Conservation (phyloP, 345 rosid genomes). For the Crucihimalaya himalaica region DNA sequence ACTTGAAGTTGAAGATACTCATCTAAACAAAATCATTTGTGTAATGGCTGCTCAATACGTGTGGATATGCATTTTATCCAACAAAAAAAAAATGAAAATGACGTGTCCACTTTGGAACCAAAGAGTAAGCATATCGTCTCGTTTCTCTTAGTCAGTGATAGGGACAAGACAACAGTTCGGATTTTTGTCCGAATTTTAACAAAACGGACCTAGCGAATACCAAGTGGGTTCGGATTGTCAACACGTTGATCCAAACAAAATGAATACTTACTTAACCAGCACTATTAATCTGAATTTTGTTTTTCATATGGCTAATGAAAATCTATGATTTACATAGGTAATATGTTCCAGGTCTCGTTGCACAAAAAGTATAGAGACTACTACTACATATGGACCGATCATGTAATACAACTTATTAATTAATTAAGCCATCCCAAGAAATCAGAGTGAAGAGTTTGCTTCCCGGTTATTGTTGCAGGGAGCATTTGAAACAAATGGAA, state of each 20-base stretch:
- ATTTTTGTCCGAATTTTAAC: not conserved
- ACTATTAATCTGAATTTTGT: too few relatives aligned
- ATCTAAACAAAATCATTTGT: not conserved
- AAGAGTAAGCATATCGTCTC: not conserved
- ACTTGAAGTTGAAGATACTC: slow-evolving; percentile 1
- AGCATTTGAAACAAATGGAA: not conserved
- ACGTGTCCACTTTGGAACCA: not conserved
- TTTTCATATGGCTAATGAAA: too few relatives aligned
- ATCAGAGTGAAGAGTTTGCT: slow-evolving; percentile 1
- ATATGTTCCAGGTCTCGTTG: not conserved
- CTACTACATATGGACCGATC: not conserved
- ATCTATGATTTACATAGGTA: not conserved
- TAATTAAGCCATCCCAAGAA: not conserved
- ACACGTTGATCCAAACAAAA: not conserved
- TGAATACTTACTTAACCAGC: not conserved
- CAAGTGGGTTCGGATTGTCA: not conserved
- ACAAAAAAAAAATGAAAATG: not conserved
- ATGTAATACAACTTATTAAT: slow-evolving; percentile 5
- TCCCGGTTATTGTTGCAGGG: slow-evolving; percentile 17
- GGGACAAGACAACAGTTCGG: not conserved
- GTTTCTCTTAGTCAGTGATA: not conserved
- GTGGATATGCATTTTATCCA: not conserved
- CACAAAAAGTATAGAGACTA: not conserved
- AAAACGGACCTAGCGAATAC: not conserved
- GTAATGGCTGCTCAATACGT: not conserved